Percentiles rank a stretch among this genome's conserved stretches.
phyloP scores from a whole-genome alignment of 2,329 filamentous ascomycete species.

The Arthrobotrys megalospora region DNA sequence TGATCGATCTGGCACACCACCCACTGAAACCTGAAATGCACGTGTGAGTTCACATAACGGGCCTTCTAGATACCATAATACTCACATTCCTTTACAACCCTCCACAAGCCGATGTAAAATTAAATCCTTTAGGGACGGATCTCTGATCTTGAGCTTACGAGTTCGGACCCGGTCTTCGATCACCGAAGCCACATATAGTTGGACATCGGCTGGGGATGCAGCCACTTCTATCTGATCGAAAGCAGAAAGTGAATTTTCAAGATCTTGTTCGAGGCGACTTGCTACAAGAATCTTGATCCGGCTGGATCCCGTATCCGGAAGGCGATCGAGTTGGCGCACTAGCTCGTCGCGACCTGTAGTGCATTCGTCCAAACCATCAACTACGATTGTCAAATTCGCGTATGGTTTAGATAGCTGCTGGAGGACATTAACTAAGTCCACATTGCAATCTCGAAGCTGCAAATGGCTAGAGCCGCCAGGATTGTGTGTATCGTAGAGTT shows the following conservation, averaged over 20 bases:
- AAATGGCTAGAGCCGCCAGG: neutral
- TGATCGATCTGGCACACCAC: conserved; percentile 16
- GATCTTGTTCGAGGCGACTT: conserved; percentile 7
- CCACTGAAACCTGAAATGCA: conserved; percentile 10
- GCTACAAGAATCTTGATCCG: conserved; percentile 9
- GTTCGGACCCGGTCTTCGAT: conserved; percentile 1
- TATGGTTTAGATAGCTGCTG: neutral
- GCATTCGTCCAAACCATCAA: conserved; percentile 13
- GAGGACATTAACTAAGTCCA: neutral
- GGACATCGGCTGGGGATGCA: neutral
- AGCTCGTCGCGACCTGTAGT: neutral
- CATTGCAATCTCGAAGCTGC: no score
- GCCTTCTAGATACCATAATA: neutral
- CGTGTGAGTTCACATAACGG: neutral
- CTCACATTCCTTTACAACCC: conserved; percentile 15
- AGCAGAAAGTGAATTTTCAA: neutral
- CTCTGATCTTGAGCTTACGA: neutral
- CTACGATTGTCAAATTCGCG: neutral
- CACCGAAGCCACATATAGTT: conserved; percentile 3
- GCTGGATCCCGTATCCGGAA: neutral
- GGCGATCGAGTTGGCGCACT: neutral
- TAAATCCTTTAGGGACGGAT: neutral
- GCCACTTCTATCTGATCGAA: neutral
- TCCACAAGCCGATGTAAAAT: neutral
- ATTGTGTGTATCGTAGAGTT: neutral